Conservation (phyloP, 2,329 filamentous ascomycete genomes). For the Pyricularia grisea region DNA sequence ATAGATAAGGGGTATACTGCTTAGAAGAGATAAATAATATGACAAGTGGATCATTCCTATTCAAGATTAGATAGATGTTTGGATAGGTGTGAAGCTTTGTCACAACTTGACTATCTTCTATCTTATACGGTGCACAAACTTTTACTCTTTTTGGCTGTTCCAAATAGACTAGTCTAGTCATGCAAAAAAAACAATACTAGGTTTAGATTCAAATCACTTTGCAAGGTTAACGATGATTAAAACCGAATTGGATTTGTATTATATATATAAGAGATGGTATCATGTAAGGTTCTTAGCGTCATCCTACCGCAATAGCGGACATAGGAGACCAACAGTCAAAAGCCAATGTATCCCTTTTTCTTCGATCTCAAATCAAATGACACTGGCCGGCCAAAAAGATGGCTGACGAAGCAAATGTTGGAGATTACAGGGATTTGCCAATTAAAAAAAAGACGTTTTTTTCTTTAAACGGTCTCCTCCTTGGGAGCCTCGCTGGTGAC, state of each 20-base stretch:
- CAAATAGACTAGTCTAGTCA: background rate
- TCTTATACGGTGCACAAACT: no score
- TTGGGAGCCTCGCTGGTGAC: background rate
- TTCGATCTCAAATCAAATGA: background rate
- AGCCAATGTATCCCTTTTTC: background rate
- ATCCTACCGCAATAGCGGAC: background rate
- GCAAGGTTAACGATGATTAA: background rate
- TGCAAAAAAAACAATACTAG: background rate
- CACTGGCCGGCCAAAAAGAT: background rate
- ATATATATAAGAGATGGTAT: background rate
- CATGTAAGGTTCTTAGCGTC: background rate
- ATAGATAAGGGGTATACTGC: background rate
- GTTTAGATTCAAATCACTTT: background rate
- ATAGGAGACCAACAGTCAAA: background rate
- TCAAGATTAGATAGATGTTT: background rate
- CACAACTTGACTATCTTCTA: background rate
- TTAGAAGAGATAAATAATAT: background rate
- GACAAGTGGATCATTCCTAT: background rate
- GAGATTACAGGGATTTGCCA: background rate
- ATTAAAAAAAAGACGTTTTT: background rate
- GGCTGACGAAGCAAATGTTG: background rate
- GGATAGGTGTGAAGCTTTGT: background rate
- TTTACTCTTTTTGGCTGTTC: background rate
- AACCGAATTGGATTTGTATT: background rate
- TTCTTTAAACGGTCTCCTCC: conserved; percentile 4